Evolutionary conservation across 2,329 filamentous ascomycete genomes (phyloP).

Genomic region (Colletotrichum viniferum): DNA sequence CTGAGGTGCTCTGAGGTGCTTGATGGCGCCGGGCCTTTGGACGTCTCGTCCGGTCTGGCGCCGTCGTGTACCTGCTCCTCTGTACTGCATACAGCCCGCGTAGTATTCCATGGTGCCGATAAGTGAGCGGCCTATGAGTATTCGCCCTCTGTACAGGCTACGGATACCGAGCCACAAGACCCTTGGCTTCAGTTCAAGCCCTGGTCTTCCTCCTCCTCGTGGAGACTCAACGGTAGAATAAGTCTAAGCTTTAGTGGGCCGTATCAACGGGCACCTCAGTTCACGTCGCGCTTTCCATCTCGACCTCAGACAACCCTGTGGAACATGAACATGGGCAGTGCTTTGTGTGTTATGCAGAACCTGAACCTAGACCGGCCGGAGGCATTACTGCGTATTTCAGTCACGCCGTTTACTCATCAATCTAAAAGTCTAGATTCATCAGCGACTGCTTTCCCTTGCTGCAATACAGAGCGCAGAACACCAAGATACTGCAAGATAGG

Average conservation of each 20-base stretch:
- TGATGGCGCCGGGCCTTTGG: not conserved
- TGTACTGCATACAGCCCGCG: not conserved
- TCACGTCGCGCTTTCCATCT: not conserved
- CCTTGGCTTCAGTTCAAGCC: not conserved
- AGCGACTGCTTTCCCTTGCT: not conserved
- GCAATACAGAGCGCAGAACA: not conserved
- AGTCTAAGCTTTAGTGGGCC: constrained; percentile 16
- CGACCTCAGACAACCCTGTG: not conserved
- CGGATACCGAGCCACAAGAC: not conserved
- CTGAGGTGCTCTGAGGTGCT: not conserved
- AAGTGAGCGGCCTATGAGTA: not conserved
- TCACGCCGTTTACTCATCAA: not conserved
- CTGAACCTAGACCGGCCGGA: not conserved
- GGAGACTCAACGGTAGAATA: not conserved
- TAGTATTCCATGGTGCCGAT: not conserved
- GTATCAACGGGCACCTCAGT: not conserved
- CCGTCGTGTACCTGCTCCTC: not conserved
- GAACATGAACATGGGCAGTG: not conserved
- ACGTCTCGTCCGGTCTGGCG: not conserved
- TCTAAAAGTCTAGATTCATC: not conserved
- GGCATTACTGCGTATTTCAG: not conserved
- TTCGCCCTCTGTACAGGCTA: not conserved
- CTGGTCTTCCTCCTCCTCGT: not conserved
- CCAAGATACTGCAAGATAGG: not conserved
- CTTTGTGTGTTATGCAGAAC: not conserved